phyloP scores from a whole-genome alignment of 1,139 yeast species.

The Geotrichum klebahnii region DNA sequence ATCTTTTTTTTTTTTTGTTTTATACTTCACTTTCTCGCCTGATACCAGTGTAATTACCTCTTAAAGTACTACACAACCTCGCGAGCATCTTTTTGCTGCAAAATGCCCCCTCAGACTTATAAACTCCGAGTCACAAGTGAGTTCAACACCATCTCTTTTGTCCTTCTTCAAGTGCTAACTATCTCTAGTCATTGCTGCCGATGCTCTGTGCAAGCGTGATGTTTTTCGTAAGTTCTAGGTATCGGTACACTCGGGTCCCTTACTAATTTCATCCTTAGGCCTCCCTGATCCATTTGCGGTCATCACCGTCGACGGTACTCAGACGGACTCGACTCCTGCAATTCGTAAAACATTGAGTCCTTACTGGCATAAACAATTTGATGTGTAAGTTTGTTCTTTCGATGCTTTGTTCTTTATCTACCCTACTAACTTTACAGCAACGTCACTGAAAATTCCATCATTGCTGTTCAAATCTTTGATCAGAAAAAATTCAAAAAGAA shows the following conservation, averaged over 20 bases:
- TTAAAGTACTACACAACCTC: neutral
- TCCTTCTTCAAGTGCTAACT: neutral
- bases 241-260: neutral
- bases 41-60: neutral
- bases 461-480: slow-evolving; percentile 92
- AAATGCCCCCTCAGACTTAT: slow-evolving; percentile 16
- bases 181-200: slow-evolving; percentile 78
- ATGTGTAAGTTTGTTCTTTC: slow-evolving; percentile 38
- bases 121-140: slow-evolving; percentile 23
- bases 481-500: slow-evolving; percentile 95
- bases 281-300: slow-evolving; percentile 97
- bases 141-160: slow-evolving; percentile 5
- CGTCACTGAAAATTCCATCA: slow-evolving; percentile 77
- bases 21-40: neutral
- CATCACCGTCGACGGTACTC: slow-evolving; percentile 92
- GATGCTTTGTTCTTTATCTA: slow-evolving; percentile 25
- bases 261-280: slow-evolving; percentile 25
- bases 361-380: slow-evolving; percentile 93
- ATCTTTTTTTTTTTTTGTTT: neutral
- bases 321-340: slow-evolving; percentile 90
- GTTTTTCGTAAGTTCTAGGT: slow-evolving; percentile 61
- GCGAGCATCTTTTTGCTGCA: neutral
- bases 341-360: slow-evolving; percentile 94
- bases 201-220: slow-evolving; percentile 90
- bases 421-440: slow-evolving; percentile 34